A percentile compares a stretch with the other conserved stretches of the same genome.
phyloP scores from a whole-genome alignment of 495 filamentous ascomycete genomes.

The Apodospora peruviana region DNA sequence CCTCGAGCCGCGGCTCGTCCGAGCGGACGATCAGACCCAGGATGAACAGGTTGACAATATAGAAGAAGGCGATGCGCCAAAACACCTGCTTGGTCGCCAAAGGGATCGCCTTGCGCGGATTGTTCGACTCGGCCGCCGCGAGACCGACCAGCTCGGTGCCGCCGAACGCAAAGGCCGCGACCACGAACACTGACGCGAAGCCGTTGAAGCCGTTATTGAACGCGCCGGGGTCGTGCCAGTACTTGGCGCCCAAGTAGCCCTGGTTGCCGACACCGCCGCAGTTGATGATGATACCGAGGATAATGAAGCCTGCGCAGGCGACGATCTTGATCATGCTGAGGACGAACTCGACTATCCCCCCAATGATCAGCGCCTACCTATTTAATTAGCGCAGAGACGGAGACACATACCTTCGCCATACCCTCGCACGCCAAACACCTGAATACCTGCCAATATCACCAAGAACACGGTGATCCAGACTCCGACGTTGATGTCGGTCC shows the following conservation, averaged over 20 bases:
- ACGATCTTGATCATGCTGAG: constrained; percentile 36
- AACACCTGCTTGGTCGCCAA: constrained; percentile 75
- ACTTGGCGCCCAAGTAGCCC: constrained; percentile 55
- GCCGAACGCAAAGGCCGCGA: constrained; percentile 61
- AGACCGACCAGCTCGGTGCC: constrained; percentile 72
- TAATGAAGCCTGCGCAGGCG: constrained; percentile 43
- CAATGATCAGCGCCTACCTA: background rate
- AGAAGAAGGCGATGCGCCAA: constrained; percentile 84
- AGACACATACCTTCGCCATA: constrained; percentile 34
- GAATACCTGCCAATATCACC: constrained; percentile 46
- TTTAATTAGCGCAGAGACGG: too few species aligned
- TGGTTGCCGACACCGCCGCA: constrained; percentile 56
- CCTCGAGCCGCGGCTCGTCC: constrained; percentile 34
- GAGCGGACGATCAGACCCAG: constrained; percentile 49
- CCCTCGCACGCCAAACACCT: constrained; percentile 61
- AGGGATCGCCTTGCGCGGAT: constrained; percentile 72
- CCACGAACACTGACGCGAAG: constrained; percentile 60
- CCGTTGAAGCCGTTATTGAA: constrained; percentile 67
- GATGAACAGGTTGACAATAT: constrained; percentile 57
- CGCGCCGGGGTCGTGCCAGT: constrained; percentile 54
- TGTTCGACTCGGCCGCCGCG: constrained; percentile 73
- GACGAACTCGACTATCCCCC: constrained; percentile 32
- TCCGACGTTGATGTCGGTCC: constrained; percentile 33
- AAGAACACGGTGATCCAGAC: constrained; percentile 56
- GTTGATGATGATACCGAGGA: constrained; percentile 47